phyloP scores from a whole-genome alignment of 305 asterid genomes.

The Fraxinus xanthoxyloides region DNA sequence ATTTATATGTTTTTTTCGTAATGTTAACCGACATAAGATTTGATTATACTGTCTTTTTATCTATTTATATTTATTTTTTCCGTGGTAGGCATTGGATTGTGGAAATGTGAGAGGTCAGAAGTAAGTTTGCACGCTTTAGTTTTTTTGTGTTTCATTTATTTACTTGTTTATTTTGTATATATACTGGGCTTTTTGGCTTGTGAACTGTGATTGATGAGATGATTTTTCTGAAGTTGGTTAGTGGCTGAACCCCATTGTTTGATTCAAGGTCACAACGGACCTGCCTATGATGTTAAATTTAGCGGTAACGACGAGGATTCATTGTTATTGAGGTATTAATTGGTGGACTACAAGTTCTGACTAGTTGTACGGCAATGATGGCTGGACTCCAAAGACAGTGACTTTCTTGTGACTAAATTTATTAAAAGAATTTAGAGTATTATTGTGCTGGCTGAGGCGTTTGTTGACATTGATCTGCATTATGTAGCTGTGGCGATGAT shows the following conservation, averaged over 20 bases:
- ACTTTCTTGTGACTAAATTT: neutral
- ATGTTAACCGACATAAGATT: neutral
- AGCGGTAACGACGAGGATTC: conserved; percentile 58
- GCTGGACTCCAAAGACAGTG: neutral
- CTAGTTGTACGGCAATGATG: neutral
- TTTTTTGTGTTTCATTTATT: neutral
- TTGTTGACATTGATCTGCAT: conserved; percentile 24
- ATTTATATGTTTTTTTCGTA: neutral
- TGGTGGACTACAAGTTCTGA: neutral
- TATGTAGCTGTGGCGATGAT: conserved; percentile 91
- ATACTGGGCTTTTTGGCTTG: neutral
- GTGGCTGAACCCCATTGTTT: conserved; percentile 63
- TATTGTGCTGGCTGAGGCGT: neutral
- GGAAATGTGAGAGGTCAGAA: conserved; percentile 45
- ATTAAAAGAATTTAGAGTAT: neutral
- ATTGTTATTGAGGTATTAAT: conserved; percentile 63
- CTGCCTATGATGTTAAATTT: conserved; percentile 89
- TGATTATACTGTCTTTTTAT: neutral
- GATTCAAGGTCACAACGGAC: conserved; percentile 83
- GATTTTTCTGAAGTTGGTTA: conserved; percentile 49
- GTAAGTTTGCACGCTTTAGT: conserved; percentile 34
- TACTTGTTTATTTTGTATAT: neutral
- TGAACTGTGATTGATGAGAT: conserved; percentile 10
- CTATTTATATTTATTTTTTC: neutral
- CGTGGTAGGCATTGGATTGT: conserved; percentile 49